Percentiles rank a stretch among this genome's conserved stretches.
These are phyloP conservation scores for Ceriops tagal DNA, from an alignment of 345 rosid genomes.

Conservation along the genomic window DNA sequence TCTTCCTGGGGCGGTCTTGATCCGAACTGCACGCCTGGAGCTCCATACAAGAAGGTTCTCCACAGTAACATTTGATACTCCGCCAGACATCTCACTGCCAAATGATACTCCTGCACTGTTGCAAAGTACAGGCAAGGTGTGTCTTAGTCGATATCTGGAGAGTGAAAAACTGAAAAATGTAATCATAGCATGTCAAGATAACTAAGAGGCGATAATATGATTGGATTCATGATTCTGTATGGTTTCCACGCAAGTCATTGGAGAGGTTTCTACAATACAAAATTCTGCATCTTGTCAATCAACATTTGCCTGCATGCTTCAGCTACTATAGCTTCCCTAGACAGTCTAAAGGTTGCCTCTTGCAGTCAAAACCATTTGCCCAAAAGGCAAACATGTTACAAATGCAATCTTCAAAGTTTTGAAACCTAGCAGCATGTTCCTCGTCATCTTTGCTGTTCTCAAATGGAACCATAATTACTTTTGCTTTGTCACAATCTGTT, in stretches of 20 bases:
- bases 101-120: constrained; percentile 94
- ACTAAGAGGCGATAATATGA: neutral
- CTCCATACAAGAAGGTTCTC: constrained; percentile 83
- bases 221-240: neutral
- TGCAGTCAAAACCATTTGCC: neutral
- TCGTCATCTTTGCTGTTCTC: too few species aligned
- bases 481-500: too few species aligned
- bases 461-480: too few species aligned
- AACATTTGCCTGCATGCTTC: neutral
- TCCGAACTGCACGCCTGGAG: constrained; percentile 87
- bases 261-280: neutral
- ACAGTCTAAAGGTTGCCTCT: neutral
- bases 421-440: too few species aligned
- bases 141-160: constrained; percentile 7
- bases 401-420: too few species aligned
- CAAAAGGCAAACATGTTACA: neutral
- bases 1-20: constrained; percentile 92
- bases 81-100: constrained; percentile 99
- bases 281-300: neutral
- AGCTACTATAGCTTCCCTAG: neutral
- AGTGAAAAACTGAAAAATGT: neutral
- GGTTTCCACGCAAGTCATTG: neutral
- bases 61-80: constrained; percentile 73
- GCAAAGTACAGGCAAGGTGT: constrained; percentile 23
- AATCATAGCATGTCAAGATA: neutral